Conservation (phyloP, 495 filamentous ascomycete species). For the Neurospora tetrasperma region DNA sequence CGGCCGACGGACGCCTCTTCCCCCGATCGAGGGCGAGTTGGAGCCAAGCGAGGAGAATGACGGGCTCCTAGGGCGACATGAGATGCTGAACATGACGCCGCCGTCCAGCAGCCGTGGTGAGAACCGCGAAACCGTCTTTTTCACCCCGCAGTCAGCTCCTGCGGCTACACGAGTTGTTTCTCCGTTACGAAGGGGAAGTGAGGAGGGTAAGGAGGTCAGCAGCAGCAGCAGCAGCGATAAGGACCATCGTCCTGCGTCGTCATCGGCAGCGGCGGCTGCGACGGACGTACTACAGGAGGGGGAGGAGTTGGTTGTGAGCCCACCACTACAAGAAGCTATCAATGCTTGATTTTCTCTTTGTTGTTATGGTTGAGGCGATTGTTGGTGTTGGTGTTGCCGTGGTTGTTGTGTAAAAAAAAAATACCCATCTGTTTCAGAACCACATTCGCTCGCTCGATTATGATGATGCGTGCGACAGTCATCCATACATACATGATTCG, state of each 20-base stretch:
- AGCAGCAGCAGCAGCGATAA: not conserved
- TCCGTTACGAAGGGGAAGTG: conserved; percentile 2
- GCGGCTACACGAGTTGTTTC: conserved; percentile 20
- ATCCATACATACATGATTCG: not conserved
- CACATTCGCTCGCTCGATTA: conserved; percentile 1
- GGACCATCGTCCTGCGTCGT: not conserved
- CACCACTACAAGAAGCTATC: conserved; percentile 27
- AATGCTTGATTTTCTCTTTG: conserved; percentile 19
- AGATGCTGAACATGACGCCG: conserved; percentile 13
- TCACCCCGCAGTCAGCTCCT: conserved; percentile 32
- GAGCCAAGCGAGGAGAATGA: conserved; percentile 7
- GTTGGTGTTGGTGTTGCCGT: not conserved
- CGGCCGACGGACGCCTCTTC: conserved; percentile 42
- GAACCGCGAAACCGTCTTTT: conserved; percentile 29
- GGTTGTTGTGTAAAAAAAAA: not conserved
- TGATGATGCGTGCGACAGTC: not conserved
- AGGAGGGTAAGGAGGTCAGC: conserved; percentile 10
- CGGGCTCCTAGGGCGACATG: not conserved
- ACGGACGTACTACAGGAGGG: conserved; percentile 9
- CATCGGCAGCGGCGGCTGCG: not conserved
- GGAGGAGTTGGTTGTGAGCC: conserved; percentile 25
- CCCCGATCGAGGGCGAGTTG: conserved; percentile 37
- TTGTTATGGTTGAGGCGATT: not conserved
- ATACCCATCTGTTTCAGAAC: not conserved
- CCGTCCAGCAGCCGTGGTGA: conserved; percentile 14